Percentiles rank a stretch among this genome's conserved stretches.
Conservation (phyloP, 2,329 filamentous ascomycete species). For the Basipetospora chlamydospora region DNA sequence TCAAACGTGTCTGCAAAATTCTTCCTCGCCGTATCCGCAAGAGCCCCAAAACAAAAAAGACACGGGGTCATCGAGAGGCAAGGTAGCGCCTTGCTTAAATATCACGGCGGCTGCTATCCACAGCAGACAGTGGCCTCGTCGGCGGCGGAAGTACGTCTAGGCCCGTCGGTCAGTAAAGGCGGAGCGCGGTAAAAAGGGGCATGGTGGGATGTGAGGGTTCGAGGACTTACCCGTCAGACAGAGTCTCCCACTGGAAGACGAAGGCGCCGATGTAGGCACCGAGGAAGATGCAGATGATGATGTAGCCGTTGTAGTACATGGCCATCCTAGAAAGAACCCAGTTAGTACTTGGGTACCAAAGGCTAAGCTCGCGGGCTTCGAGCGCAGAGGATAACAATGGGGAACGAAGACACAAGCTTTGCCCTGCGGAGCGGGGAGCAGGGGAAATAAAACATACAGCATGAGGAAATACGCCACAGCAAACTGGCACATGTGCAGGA, state of each 20-base stretch:
- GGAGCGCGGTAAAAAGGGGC: background rate
- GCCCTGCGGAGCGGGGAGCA: too few species aligned
- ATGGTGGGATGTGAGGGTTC: background rate
- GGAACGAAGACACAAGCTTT: too few species aligned
- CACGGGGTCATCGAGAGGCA: too few species aligned
- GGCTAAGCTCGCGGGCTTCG: too few species aligned
- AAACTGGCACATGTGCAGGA: conserved; percentile 58
- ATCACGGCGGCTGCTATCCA: too few species aligned
- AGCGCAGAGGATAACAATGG: too few species aligned
- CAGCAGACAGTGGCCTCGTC: conserved; percentile 26
- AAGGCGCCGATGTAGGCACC: conserved; percentile 61
- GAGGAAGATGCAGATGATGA: conserved; percentile 70
- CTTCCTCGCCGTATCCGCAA: too few species aligned
- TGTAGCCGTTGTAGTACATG: conserved; percentile 55
- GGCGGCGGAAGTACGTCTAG: conserved; percentile 17
- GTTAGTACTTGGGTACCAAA: too few species aligned
- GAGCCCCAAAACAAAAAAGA: too few species aligned
- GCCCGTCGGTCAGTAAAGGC: background rate
- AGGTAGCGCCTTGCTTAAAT: too few species aligned
- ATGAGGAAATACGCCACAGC: conserved; percentile 68
- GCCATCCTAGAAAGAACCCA: conserved; percentile 21
- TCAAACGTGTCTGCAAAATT: too few species aligned
- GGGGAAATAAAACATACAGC: conserved; percentile 26
- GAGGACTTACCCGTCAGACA: conserved; percentile 18
- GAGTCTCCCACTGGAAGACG: conserved; percentile 55